Base-by-base conservation (phyloP, 768 basidiomycete species). In the Cubamyces sp. region DNA sequence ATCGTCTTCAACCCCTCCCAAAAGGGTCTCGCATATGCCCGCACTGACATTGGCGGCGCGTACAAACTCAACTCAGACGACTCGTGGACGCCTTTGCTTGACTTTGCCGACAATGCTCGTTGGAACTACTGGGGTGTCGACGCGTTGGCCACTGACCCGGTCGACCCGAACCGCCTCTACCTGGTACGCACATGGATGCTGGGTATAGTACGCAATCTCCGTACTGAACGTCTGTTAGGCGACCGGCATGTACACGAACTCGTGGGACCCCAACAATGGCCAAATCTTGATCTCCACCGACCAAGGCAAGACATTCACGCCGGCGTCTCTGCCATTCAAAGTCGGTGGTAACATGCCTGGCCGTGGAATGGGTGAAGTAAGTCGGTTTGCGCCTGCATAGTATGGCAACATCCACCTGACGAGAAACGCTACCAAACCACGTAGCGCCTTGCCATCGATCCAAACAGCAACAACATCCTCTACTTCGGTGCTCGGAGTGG, bases 271-370 rank as follows among this genome's bases (percentile, higher is more conserved):
- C 3, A 85, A 82, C 66, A 85, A 86, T 58, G 86, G 86, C 4
- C 79, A 82, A 54, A 87, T 89, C 39, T 74, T 88, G 12, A 81
- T 83, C 40, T 88, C 87, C 21, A 80, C 77, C 7, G 81, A 89
- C 67, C 76, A 79, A 58, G 86, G 87, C 12, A 69, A 77, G n/a
- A 84, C 84, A 0, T 89, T 81, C 68, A 82, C 78, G 0, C 64
- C 79, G 2, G 81, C 84, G 6, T 66, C 70, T 7, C 72, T 89
- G 0, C 82, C 86, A 0, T 87, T 88, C 79, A 88, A 88, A 65
- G 81, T 87, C 34, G 86, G 87, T 34, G 86, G 86, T 8, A 87
- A 87, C 69, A 86, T 86, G 86, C 86, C 86, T 37, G 86, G 86
- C 52, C 84, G 86, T 69, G 87, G 85, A 68, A 81, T 86, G 81